These are phyloP conservation scores for Spathaspora gorwiae DNA, from an alignment of 805 yeast species.

Conservation along the genomic window DNA sequence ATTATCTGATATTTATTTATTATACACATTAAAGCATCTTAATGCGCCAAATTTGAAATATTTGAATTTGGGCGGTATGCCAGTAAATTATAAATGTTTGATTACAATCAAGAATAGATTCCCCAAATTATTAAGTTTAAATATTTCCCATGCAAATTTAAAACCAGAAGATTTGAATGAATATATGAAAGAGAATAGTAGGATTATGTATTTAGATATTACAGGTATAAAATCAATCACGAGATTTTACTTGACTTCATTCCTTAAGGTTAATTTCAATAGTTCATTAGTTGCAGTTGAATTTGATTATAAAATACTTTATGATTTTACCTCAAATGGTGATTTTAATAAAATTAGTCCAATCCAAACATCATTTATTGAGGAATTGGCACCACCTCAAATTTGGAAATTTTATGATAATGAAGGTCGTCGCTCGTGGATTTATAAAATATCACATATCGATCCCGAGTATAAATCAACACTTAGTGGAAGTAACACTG, in stretches of 20 bases:
- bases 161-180: conserved; percentile 32
- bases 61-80: conserved; percentile 64
- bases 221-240: conserved; percentile 58
- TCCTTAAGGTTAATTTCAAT: conserved; percentile 25
- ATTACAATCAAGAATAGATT: conserved; percentile 36
- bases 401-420: conserved; percentile 52
- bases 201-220: conserved; percentile 57
- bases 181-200: conserved; percentile 24
- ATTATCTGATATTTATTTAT: conserved; percentile 46
- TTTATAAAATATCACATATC: conserved; percentile 43
- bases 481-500: conserved; percentile 12
- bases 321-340: conserved; percentile 41
- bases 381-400: conserved; percentile 23
- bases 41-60: conserved; percentile 43
- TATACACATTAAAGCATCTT: conserved; percentile 40
- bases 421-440: conserved; percentile 80
- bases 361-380: conserved; percentile 24
- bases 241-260: conserved; percentile 45
- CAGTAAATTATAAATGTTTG: conserved; percentile 41
- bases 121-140: conserved; percentile 37
- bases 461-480: conserved; percentile 31
- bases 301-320: conserved; percentile 53
- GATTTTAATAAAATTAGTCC: conserved; percentile 25
- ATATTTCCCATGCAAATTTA: conserved; percentile 36
- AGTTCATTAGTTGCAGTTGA: conserved; percentile 55